Conservation (phyloP, 2,329 filamentous ascomycete species). For the Drechmeria coniospora region DNA sequence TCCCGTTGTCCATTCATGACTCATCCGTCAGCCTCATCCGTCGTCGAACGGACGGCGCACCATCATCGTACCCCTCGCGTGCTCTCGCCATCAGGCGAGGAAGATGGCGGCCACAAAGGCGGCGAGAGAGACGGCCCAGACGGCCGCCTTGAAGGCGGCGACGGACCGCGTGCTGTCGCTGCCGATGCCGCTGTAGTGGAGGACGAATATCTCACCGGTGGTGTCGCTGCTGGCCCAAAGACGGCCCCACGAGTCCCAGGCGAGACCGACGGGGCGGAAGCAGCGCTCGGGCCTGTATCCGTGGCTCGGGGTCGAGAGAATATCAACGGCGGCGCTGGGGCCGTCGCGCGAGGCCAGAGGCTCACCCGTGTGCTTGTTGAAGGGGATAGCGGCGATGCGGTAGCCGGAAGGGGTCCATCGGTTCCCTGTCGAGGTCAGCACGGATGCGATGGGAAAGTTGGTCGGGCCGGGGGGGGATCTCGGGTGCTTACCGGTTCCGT, state of each 20-base stretch:
- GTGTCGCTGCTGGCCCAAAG: constrained; percentile 48
- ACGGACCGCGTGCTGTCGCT: not conserved
- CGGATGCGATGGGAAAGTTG: not conserved
- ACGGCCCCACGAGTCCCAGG: constrained; percentile 32
- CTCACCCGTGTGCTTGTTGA: constrained; percentile 20
- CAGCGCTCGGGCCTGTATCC: constrained; percentile 38
- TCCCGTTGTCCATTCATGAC: too few relatives aligned
- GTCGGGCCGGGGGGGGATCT: not conserved
- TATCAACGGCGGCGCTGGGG: constrained; percentile 30
- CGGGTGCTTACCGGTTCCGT: constrained; percentile 46
- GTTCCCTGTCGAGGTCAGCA: constrained; percentile 18
- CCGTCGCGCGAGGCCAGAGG: constrained; percentile 25
- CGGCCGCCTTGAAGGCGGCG: constrained; percentile 2
- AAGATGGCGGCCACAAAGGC: constrained; percentile 14
- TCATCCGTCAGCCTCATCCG: too few relatives aligned
- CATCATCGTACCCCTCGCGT: not conserved
- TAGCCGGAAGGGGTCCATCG: constrained; percentile 29
- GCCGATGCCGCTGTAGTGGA: constrained; percentile 13
- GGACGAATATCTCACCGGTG: constrained; percentile 50
- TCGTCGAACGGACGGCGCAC: too few relatives aligned
- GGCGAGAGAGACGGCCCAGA: constrained; percentile 12
- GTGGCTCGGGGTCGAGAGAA: constrained; percentile 40
- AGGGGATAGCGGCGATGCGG: constrained; percentile 24
- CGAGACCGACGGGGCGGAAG: constrained; percentile 48
- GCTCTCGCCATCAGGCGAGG: constrained; percentile 9